phyloP scores from a whole-genome alignment of 179 eudicot species.

The Silene noctiflora region DNA sequence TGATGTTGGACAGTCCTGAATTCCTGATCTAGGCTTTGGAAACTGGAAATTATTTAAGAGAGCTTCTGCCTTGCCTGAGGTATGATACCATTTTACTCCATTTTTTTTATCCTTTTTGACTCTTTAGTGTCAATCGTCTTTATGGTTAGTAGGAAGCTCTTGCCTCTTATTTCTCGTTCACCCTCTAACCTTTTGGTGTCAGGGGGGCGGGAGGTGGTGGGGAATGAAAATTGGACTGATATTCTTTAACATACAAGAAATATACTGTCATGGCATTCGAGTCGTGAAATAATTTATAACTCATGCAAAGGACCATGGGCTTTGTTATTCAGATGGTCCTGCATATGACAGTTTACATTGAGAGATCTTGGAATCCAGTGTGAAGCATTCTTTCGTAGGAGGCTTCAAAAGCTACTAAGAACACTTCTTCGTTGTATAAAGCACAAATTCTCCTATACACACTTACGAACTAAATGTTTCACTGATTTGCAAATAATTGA shows the following conservation, averaged over 20 bases:
- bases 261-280: neutral
- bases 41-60: neutral
- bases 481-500: conserved; percentile 45
- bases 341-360: neutral
- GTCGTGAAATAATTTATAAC: neutral
- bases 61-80: neutral
- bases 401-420: neutral
- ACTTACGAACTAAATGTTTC: conserved; percentile 10
- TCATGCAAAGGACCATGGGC: neutral
- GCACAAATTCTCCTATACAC: neutral
- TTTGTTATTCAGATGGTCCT: neutral
- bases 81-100: neutral
- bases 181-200: neutral
- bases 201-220: neutral
- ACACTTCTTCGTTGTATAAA: neutral
- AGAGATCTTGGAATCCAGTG: neutral
- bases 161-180: neutral
- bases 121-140: neutral
- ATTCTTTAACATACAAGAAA: too few relatives aligned
- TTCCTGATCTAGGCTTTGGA: neutral
- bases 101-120: neutral
- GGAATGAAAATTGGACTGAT: neutral
- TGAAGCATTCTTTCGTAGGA: neutral
- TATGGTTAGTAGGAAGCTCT: neutral
- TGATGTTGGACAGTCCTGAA: neutral